Evolutionary conservation across 2,329 filamentous ascomycete genomes (phyloP), one percentile per base, ranked within the genome.

Genomic region (Ophiobolus disseminans): DNA sequence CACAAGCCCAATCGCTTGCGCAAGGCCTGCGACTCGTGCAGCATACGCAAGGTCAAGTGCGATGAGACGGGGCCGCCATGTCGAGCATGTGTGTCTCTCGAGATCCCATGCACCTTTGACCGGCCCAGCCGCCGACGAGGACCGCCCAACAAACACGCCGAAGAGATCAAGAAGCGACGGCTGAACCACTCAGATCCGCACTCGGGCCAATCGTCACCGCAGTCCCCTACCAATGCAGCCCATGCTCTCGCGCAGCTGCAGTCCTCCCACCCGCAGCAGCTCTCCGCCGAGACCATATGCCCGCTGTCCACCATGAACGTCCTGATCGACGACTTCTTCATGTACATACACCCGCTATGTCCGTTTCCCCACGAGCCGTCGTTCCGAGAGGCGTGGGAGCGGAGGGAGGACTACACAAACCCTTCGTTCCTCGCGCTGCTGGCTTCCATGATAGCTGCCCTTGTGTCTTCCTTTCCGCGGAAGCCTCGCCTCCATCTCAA

Each of bases 281-380:
- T 82, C 8, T 83, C 82, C 3, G 80, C 86, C 38, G 89, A 92
- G 65, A 78, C 82, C 2, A 91, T 92, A 53, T 88, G 87, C 31
- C 86, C 88, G 0, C 79, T 87, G 70, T 81, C 83, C 6, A 84
- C 87, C 9, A 75, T 92, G 42, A 81, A 87, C 61, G 79, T 87
- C 2, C 78, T 91, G 13, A 82, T 92, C 48, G 87, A 91, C 68
- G 89, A 92, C 74, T 92, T 90, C 79, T 92, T 91, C 73, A 90
- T 86, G 14, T 91, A 91, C 68, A 87, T 91, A 43, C 87, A 91
- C 60, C 89, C 89, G 1, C 79, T 92, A 7, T 84, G 83, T 48
- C 89, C 89, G 0, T 91, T 92, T 48, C 89, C 89, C 0, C 89
- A 92, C 69, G 87, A 91, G 66, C 87, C 88, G 0, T 88, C 87